Base-by-base conservation (phyloP, 352 stramenopile species). In the Pelagophyceae sp. region DNA sequence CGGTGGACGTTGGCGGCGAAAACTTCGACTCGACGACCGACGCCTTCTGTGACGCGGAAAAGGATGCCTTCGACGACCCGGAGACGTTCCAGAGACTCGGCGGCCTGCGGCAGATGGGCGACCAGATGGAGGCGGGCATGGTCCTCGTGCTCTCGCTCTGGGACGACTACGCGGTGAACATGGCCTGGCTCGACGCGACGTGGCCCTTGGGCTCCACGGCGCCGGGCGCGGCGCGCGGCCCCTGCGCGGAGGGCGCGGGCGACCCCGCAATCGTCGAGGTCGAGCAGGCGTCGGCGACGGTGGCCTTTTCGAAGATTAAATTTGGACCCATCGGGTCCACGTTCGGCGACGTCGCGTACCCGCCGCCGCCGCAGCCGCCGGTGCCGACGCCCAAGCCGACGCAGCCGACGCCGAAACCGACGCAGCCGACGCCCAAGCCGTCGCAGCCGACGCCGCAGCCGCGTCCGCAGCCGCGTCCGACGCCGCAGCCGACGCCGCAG, bases 81-180 rank as follows among this genome's bases (percentile, higher is more conserved):
- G 78, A 91, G 60, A 85, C 90, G 72, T 85, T 90, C 78, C 71
- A 76, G 1, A 72, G 54, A 1, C 88, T 88, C 81, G 87, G 87
- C 38, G 82, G 81, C 0, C 83, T 92, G 32, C 78, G 77, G 72
- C 77, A 82, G n/a, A 89, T 92, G 83, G 86, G 86, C 23, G 80
- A 85, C 31, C 83, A 87, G 80, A 84, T 92, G 75, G 72, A 79
- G 33, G 85, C 79, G 35, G 87, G 87, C 11, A 80, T 92, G 77
- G 88, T 89, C 29, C 83, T 92, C 60, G 81, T 85, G 45, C 90
- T 92, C 82, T 91, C 86, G 70, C 80, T 92, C 25, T 92, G 87
- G 87, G 85, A 86, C 1, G 87, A 92, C 74, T 81, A 90, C 75
- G 82, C 83, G 6, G 86, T 85, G 32, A 83, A 92, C 76, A 90